These are phyloP conservation scores for Aspergillus japonicus DNA, from an alignment of 2,329 filamentous ascomycete species.

Conservation along the genomic window DNA sequence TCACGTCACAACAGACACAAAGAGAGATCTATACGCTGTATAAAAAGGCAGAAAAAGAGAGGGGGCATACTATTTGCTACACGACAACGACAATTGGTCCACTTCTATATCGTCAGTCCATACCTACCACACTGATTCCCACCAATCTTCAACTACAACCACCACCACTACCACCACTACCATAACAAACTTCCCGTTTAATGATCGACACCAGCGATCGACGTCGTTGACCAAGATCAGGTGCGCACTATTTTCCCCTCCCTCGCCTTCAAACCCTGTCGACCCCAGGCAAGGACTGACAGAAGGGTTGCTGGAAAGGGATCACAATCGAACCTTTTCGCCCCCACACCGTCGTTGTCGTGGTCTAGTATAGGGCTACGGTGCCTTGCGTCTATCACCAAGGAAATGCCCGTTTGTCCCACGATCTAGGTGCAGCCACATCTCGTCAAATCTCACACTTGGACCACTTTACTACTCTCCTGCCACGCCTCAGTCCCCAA, in stretches of 20 bases:
- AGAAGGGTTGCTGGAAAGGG: slow-evolving; percentile 20
- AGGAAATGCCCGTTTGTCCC: slow-evolving; percentile 23
- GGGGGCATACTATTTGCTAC: neutral
- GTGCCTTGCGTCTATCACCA: slow-evolving; percentile 24
- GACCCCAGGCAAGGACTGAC: slow-evolving; percentile 23
- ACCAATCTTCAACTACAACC: neutral
- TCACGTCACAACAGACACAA: neutral
- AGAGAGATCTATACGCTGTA: neutral
- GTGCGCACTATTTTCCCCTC: slow-evolving; percentile 19
- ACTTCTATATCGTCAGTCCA: neutral
- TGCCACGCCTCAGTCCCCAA: neutral
- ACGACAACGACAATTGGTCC: neutral
- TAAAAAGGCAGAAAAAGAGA: neutral
- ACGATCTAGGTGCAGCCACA: slow-evolving; percentile 13
- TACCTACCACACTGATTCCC: slow-evolving; percentile 2
- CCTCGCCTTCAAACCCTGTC: slow-evolving; percentile 18
- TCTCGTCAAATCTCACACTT: slow-evolving; percentile 1
- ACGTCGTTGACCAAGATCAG: slow-evolving; percentile 16
- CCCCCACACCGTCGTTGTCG: neutral
- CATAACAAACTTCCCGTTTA: slow-evolving; percentile 8
- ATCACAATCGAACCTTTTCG: slow-evolving; percentile 10
- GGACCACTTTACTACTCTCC: neutral
- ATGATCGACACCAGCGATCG: slow-evolving; percentile 22
- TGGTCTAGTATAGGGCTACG: slow-evolving; percentile 19
- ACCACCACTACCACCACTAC: neutral